Percentiles rank a stretch among this genome's conserved stretches.
These are phyloP conservation scores for Tolypocladium pustulatum DNA, from an alignment of 2,329 filamentous ascomycete genomes.

Conservation along the genomic window DNA sequence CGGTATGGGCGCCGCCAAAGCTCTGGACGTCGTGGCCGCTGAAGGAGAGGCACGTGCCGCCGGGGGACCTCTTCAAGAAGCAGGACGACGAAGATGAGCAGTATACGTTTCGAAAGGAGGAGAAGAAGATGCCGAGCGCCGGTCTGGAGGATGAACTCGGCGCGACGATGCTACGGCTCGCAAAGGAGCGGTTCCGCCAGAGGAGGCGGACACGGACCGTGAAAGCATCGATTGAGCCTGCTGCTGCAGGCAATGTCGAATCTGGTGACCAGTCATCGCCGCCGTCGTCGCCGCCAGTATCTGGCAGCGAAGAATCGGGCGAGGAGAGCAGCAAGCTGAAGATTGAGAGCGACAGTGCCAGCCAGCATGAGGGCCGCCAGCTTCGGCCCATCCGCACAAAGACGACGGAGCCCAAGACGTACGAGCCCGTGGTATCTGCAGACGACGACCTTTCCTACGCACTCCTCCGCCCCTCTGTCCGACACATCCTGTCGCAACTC, in stretches of 20 bases:
- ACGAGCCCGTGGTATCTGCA: constrained; percentile 46
- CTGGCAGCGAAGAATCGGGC: not conserved
- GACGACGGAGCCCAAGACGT: constrained; percentile 10
- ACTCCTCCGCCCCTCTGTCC: constrained; percentile 56
- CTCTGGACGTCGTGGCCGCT: constrained; percentile 84
- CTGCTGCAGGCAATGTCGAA: not conserved
- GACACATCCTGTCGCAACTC: constrained; percentile 59
- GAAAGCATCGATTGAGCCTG: constrained; percentile 5
- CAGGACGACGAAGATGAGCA: constrained; percentile 34
- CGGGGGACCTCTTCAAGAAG: constrained; percentile 37
- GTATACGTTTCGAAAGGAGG: constrained; percentile 37
- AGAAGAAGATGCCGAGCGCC: constrained; percentile 39
- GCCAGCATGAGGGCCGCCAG: not conserved
- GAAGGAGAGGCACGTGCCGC: constrained; percentile 48
- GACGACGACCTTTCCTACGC: constrained; percentile 59
- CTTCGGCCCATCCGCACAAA: not conserved
- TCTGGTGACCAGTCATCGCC: constrained; percentile 1
- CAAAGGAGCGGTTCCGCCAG: constrained; percentile 52
- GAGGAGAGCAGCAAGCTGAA: not conserved
- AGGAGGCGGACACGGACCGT: constrained; percentile 9
- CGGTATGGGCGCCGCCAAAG: constrained; percentile 41
- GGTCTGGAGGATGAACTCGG: constrained; percentile 61
- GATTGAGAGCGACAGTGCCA: not conserved
- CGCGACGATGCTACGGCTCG: constrained; percentile 53
- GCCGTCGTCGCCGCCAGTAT: constrained; percentile 4